These are phyloP conservation scores for Aspergillus pseudoviridinutans DNA, from an alignment of 2,329 filamentous ascomycete species.

Conservation along the genomic window DNA sequence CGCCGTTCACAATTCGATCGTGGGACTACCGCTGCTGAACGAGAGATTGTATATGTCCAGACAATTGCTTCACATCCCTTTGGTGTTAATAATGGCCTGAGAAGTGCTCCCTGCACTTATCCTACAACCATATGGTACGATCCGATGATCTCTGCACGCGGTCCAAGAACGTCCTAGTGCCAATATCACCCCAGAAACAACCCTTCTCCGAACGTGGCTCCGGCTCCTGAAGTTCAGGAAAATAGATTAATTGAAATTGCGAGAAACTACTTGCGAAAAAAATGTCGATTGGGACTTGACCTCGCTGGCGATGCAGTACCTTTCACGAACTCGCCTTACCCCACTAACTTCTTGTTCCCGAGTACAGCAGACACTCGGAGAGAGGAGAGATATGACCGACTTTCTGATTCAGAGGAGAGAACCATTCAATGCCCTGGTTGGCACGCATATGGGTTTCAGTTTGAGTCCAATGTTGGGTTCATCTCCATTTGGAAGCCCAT, in stretches of 20 bases:
- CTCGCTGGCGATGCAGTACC: background rate
- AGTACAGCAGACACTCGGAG: slow-evolving; percentile 17
- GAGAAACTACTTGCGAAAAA: background rate
- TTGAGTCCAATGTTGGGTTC: slow-evolving; percentile 24
- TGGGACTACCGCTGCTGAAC: slow-evolving; percentile 67
- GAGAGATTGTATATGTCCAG: slow-evolving; percentile 50
- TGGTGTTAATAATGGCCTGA: slow-evolving; percentile 15
- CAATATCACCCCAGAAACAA: background rate
- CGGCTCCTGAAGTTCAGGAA: background rate
- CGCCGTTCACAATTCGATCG: slow-evolving; percentile 77
- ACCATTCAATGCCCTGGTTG: slow-evolving; percentile 18
- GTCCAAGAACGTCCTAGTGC: slow-evolving; percentile 17
- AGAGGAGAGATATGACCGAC: slow-evolving; percentile 10
- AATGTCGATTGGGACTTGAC: background rate
- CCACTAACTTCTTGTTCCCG: slow-evolving; percentile 8
- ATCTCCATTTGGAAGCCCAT: slow-evolving; percentile 17
- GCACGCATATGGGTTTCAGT: slow-evolving; percentile 23
- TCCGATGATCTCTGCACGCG: slow-evolving; percentile 11
- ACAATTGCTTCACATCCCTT: slow-evolving; percentile 18
- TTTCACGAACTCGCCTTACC: background rate
- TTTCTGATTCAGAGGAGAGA: slow-evolving; percentile 16
- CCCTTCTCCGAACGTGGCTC: background rate
- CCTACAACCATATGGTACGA: slow-evolving; percentile 23
- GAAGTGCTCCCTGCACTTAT: slow-evolving; percentile 24
- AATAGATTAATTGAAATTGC: background rate